These are phyloP conservation scores for Hypoxylon sp. DNA, from an alignment of 2,329 filamentous ascomycete species.

Conservation along the genomic window DNA sequence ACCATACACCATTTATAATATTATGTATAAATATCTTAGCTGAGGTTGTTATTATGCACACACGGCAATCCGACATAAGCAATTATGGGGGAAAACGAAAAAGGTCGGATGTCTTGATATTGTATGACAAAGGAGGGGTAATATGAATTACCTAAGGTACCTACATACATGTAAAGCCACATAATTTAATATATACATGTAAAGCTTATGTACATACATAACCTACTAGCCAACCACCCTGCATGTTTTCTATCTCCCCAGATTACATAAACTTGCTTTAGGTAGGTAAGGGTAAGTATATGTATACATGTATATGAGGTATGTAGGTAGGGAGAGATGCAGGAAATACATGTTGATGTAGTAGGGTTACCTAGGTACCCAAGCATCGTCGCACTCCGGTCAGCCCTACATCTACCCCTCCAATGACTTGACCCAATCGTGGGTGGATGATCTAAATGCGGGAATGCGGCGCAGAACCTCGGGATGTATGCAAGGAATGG, in stretches of 20 bases:
- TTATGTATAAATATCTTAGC: not conserved
- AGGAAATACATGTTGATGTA: slow-evolving; percentile 1
- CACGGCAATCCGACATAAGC: not conserved
- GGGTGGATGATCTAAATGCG: slow-evolving; percentile 8
- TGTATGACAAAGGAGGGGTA: slow-evolving; percentile 1
- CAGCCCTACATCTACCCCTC: slow-evolving; percentile 14
- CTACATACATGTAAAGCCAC: not conserved
- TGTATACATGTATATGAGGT: not conserved
- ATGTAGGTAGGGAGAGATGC: not conserved
- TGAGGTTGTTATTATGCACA: not conserved
- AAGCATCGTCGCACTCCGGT: slow-evolving; percentile 1
- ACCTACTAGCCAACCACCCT: not conserved
- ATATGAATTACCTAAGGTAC: not conserved
- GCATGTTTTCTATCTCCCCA: not conserved
- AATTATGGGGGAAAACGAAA: not conserved
- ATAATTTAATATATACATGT: not conserved
- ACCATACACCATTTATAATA: not conserved
- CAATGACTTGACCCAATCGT: not conserved
- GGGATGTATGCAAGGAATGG: slow-evolving; percentile 3
- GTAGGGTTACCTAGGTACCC: not conserved
- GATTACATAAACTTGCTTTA: not conserved
- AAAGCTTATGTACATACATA: not conserved
- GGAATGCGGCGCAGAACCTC: slow-evolving; percentile 6
- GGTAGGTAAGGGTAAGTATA: not conserved
- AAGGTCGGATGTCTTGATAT: slow-evolving; percentile 2